Evolutionary conservation across 306 rosid genomes (phyloP).

Genomic region (Citrullus mucosospermus): DNA sequence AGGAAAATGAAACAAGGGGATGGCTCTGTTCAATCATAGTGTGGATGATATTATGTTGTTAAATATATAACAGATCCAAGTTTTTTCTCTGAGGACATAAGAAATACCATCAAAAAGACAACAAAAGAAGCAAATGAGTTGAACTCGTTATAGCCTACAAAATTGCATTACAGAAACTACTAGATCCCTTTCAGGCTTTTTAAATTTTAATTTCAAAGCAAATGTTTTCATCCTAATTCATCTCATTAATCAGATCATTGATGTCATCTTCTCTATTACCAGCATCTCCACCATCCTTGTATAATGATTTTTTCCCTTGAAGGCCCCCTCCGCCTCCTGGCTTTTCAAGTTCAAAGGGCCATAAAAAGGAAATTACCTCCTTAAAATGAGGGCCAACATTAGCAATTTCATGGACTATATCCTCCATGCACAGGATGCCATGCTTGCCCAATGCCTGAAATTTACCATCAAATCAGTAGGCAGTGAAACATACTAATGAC

Average conservation of each 20-base stretch:
- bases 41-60: too few species aligned
- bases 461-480: neutral
- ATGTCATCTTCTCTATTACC: constrained; percentile 70
- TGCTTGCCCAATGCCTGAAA: constrained; percentile 54
- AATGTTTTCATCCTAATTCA: constrained; percentile 35
- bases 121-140: neutral
- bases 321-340: constrained; percentile 28
- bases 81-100: too few species aligned
- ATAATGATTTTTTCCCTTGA: constrained; percentile 41
- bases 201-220: neutral
- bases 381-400: constrained; percentile 67
- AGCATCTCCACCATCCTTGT: constrained; percentile 68
- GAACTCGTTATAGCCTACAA: neutral
- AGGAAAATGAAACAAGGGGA: neutral
- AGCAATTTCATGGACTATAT: constrained; percentile 64
- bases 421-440: constrained; percentile 73
- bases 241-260: constrained; percentile 57
- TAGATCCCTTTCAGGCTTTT: neutral
- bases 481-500: neutral
- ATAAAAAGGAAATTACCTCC: constrained; percentile 53
- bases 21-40: neutral
- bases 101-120: too few species aligned
- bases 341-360: constrained; percentile 72
- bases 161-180: constrained; percentile 1
- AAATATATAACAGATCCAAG: too few species aligned